Evolutionary conservation across 2,329 filamentous ascomycete genomes (phyloP).

Genomic region (Lecanoromycetidae sp.): DNA sequence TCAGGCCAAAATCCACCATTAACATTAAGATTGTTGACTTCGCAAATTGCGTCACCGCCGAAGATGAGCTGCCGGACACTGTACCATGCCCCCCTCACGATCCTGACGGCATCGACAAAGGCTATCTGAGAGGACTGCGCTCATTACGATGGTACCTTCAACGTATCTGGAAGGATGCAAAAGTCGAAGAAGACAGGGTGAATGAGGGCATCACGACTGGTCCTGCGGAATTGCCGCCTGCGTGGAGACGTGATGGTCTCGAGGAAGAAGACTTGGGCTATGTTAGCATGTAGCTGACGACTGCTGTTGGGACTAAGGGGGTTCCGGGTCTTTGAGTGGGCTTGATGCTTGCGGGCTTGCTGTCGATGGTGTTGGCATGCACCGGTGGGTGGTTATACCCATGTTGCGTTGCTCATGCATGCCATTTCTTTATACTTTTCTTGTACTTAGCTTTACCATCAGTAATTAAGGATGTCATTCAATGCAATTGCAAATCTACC

Average conservation of each 20-base stretch:
- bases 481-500: no score
- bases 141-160: conserved; percentile 75
- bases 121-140: conserved; percentile 74
- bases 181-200: conserved; percentile 29
- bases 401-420: background rate
- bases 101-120: conserved; percentile 68
- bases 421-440: background rate
- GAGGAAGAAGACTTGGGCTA: background rate
- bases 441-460: background rate
- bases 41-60: conserved; percentile 88
- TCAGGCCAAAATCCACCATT: conserved; percentile 40
- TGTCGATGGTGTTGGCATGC: no score
- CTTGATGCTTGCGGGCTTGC: no score
- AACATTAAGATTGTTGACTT: conserved; percentile 98
- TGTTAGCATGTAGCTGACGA: background rate
- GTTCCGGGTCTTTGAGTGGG: background rate
- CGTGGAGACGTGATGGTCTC: background rate
- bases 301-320: background rate
- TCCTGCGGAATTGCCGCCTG: background rate
- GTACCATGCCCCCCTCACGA: conserved; percentile 66
- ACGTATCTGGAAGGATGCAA: conserved; percentile 69
- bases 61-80: conserved; percentile 51
- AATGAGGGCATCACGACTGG: background rate
- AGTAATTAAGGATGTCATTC: no score
- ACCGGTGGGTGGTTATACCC: background rate